Base-by-base conservation (phyloP, 2,329 filamentous ascomycete genomes). In the Neocatenulostroma microsporum region DNA sequence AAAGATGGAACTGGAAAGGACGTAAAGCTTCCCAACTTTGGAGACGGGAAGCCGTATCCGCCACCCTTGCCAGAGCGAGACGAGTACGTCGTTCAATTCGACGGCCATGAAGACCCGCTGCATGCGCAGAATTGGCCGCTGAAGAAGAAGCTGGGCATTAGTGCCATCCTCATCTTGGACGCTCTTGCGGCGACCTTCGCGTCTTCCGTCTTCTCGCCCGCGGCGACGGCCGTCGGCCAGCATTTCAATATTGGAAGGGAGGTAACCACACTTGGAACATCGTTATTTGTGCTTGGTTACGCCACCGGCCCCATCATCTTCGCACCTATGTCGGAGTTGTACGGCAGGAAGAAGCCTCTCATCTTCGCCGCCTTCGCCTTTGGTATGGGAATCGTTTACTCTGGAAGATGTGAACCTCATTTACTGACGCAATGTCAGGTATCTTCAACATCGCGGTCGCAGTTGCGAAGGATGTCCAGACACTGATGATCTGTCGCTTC, bases 51-150 rank as follows among this genome's bases (percentile, higher is more conserved):
- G 62, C 69, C 78, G 1, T 85, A 77, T 51, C 84, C 84, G 3
- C 82, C 82, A 3, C 68, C 66, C 0, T 57, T 88, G 27, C 82
- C 82, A 2, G 75, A 78, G 11, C 70, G 73, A 49, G 83, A 88
- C 50, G 77, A 84, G 46, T 89, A 88, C 54, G 82, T 88, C 0
- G 83, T 88, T 32, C 83, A 74, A 29, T 94, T 94, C 54, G 80
- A 88, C 48, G 87, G 86, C 0, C 80, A 78, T 2, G 73, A 87
- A 47, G 87, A 94, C 54, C 87, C 86, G 4, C 55, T 21, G 13
- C 85, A 93, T 59, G 82, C 86, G 1, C 83, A 89, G 63, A 94
- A 94, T 58, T 94, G 87, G 87, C 72, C 83, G 0, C 53, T 83
- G 37, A 74, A 66, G 55, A 89, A 84, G 67, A 94, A 94, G 76